phyloP scores from a whole-genome alignment of 2,329 filamentous ascomycete species.

The Aspergillus sp. region DNA sequence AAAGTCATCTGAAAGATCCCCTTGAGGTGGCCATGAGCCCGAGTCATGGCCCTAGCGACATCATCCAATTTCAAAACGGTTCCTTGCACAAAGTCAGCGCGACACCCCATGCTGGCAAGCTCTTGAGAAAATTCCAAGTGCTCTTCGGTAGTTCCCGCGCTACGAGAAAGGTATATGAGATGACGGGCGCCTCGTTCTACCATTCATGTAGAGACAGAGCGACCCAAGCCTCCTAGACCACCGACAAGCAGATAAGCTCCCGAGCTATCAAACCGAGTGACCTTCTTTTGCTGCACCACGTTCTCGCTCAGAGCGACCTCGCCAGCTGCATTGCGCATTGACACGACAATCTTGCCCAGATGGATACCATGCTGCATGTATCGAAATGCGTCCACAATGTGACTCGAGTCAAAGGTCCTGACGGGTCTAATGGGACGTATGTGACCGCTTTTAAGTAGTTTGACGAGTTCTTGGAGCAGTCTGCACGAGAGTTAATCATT shows the following conservation, averaged over 20 bases:
- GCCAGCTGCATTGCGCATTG: too few species aligned
- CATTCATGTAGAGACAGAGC: conserved; percentile 18
- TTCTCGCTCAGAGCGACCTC: too few species aligned
- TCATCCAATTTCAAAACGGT: conserved; percentile 9
- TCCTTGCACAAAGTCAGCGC: conserved; percentile 8
- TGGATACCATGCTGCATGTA: too few species aligned
- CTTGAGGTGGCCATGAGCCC: neutral
- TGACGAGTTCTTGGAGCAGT: too few species aligned
- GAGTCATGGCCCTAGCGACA: conserved; percentile 8
- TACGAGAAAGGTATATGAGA: conserved; percentile 16
- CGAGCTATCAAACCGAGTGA: neutral
- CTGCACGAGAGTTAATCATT: too few species aligned
- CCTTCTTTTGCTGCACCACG: too few species aligned
- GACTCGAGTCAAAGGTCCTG: too few species aligned
- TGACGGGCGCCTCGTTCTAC: conserved; percentile 18
- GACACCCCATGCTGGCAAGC: neutral
- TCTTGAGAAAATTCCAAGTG: conserved; percentile 8
- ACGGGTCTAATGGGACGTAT: too few species aligned
- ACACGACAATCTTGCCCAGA: too few species aligned
- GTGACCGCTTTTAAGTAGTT: too few species aligned
- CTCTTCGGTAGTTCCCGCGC: neutral
- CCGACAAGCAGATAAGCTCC: conserved; percentile 20
- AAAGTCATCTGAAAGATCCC: conserved; percentile 28
- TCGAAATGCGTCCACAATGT: too few species aligned
- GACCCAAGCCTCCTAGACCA: conserved; percentile 20